Base-by-base conservation (phyloP, 164 flowering plant species). In the Aristolochia fimbriata region DNA sequence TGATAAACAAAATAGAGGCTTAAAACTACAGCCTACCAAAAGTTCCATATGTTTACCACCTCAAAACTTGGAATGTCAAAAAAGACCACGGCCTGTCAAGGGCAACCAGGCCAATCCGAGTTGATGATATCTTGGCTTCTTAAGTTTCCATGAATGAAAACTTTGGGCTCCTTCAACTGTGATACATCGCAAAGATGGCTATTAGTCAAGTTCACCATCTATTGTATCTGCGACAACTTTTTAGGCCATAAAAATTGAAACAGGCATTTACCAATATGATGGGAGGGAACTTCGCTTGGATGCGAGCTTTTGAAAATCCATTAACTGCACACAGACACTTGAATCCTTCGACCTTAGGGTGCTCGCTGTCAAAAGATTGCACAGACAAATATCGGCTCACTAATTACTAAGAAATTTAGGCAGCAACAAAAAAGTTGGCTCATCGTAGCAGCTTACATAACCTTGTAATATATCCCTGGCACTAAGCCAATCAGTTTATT, bases 81-180 rank as follows among this genome's bases (percentile, higher is more conserved):
- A 37, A 37, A 7, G 43, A 37, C 9, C 12, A 10, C 43, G 10
- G 43, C 43, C 59, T 51, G 58, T 71, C 61, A 66, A 19, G 71
- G 71, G 81, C 97, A 91, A 31, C 93, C 93, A 3, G 90, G 84
- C 96, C 96, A 92, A 57, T 62, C 67, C 67, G 66, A 66, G 24
- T 47, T 59, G 27, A 59, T 52, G 2, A 76, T 49, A 31, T 75
- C 78, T 54, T 59, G 58, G 69, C 70, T 63, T 56, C 59, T 63
- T 15, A 64, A 41, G 68, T 71, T 78, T 59, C 94, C 96, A 66
- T 87, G 96, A 48, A 84, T 65, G 70, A 70, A 93, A 15, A 89
- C 88, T 73, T 80, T 87, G 20, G 97, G 86, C 63, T 75, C 83
- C 65, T 70, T 78, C 49, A 82, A 70, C 98, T 92, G 83, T 23